Conservation (phyloP, 345 rosid species). For the Murraya koenigii region DNA sequence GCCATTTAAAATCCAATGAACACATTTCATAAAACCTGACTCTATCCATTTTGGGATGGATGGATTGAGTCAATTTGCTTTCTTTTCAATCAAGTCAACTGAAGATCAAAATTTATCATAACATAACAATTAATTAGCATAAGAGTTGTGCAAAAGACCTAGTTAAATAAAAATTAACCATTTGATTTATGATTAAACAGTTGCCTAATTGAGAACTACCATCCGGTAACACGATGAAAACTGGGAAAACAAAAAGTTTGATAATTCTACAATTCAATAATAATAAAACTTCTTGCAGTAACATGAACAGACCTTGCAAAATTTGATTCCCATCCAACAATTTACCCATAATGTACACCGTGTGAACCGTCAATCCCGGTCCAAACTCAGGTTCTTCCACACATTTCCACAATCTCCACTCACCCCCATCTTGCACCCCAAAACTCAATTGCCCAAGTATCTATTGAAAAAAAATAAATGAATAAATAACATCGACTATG, state of each 20-base stretch:
- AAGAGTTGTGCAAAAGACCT: neutral
- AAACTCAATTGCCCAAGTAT: conserved; percentile 52
- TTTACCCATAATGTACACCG: conserved; percentile 53
- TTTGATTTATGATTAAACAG: neutral
- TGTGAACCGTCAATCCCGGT: conserved; percentile 50
- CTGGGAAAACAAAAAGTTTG: too few species aligned
- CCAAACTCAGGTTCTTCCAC: conserved; percentile 85
- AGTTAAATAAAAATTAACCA: neutral
- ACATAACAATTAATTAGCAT: neutral
- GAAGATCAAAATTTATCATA: neutral
- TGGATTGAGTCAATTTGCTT: neutral
- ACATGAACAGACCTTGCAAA: conserved; percentile 43
- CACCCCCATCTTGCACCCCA: conserved; percentile 36
- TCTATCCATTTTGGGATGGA: neutral
- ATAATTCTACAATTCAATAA: too few species aligned
- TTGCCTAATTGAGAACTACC: neutral
- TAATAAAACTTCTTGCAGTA: too few species aligned
- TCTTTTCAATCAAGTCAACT: neutral
- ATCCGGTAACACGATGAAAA: neutral
- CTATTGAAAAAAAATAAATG: conserved; percentile 27
- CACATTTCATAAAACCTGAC: neutral
- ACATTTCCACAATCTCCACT: conserved; percentile 57
- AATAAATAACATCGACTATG: neutral
- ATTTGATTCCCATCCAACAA: conserved; percentile 21
- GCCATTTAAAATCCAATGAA: neutral